Conservation (phyloP, 1,284 basidiomycete species). For the Phylloporus gajari region DNA sequence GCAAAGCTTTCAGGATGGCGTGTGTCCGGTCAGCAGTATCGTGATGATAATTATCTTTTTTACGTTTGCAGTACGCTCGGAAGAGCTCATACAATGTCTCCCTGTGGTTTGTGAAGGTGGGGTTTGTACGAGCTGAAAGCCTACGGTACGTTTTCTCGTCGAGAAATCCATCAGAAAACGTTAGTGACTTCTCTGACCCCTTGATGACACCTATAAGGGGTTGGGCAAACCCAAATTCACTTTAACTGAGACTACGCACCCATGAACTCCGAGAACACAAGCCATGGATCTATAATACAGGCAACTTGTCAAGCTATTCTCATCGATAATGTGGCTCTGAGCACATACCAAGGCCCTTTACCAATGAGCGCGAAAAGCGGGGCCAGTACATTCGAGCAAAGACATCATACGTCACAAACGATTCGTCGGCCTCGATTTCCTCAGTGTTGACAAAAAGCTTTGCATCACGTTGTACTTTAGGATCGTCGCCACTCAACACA, state of each 20-base stretch:
- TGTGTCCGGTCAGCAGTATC: slow-evolving; percentile 77
- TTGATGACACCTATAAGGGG: slow-evolving; percentile 76
- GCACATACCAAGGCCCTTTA: slow-evolving; percentile 57
- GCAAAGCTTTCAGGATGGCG: slow-evolving; percentile 55
- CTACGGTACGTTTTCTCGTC: slow-evolving; percentile 56
- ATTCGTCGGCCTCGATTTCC: slow-evolving; percentile 31
- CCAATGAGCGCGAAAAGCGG: slow-evolving; percentile 51
- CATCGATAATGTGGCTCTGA: background rate
- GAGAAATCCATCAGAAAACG: slow-evolving; percentile 50
- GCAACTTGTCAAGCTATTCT: background rate
- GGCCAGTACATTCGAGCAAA: slow-evolving; percentile 72
- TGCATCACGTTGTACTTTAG: slow-evolving; percentile 10
- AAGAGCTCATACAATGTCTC: slow-evolving; percentile 66
- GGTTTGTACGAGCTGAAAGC: slow-evolving; percentile 62
- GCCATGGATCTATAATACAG: slow-evolving; percentile 59
- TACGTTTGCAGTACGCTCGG: slow-evolving; percentile 60
- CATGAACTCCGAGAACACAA: slow-evolving; percentile 77
- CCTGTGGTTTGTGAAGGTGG: slow-evolving; percentile 64
- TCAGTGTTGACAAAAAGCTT: slow-evolving; percentile 27
- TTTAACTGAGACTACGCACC: slow-evolving; percentile 48
- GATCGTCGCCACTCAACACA: slow-evolving; percentile 23
- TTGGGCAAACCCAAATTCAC: background rate
- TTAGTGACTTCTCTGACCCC: slow-evolving; percentile 66
- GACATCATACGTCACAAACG: slow-evolving; percentile 57
- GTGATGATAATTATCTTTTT: slow-evolving; percentile 55